These are phyloP conservation scores for Talaromyces pinophilus DNA, from an alignment of 2,329 filamentous ascomycete genomes.

Conservation along the genomic window DNA sequence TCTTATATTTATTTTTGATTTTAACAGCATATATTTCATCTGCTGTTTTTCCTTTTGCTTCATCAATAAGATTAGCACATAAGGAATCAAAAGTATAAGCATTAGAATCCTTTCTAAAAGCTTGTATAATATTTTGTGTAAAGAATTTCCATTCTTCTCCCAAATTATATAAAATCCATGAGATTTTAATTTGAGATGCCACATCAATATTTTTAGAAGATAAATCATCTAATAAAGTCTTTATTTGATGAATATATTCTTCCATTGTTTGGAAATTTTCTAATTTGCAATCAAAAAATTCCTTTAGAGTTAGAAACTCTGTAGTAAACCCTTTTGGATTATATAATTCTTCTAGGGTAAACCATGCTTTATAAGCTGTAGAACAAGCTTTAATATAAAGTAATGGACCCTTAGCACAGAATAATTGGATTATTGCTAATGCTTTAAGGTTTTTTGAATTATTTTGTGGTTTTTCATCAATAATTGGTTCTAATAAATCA, in stretches of 20 bases:
- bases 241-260: conserved; percentile 6
- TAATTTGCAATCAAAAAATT: conserved; percentile 7
- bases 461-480: neutral
- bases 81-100: too few species aligned
- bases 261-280: neutral
- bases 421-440: neutral
- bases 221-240: conserved; percentile 9
- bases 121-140: conserved; percentile 9
- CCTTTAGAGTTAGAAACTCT: neutral
- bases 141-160: neutral
- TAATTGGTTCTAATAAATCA: neutral
- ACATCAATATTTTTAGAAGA: conserved; percentile 2
- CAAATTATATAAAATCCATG: neutral
- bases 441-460: neutral
- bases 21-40: too few species aligned
- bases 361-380: neutral
- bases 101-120: neutral
- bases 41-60: too few species aligned
- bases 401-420: neutral
- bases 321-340: too few species aligned
- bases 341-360: too few species aligned
- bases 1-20: too few species aligned
- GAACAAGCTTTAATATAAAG: neutral
- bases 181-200: neutral
- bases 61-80: too few species aligned